Evolutionary conservation across 2,329 filamentous ascomycete genomes (phyloP).

Genomic region (Penicillium rolfsii): DNA sequence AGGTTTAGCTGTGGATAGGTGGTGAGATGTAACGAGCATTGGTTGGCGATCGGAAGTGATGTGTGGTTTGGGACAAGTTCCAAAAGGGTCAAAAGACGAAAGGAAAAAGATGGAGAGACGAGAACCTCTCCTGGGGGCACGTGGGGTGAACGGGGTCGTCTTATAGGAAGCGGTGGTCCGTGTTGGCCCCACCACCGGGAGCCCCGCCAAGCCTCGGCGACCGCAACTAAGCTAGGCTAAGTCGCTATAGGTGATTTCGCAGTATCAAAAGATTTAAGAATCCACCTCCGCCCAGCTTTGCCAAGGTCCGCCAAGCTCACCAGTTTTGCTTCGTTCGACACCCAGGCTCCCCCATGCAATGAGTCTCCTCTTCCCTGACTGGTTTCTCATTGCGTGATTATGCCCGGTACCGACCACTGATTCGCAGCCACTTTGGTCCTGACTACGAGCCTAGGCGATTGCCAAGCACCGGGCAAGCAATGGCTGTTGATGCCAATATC

Average conservation of each 20-base stretch:
- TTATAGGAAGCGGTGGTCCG: conserved; percentile 24
- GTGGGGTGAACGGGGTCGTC: conserved; percentile 12
- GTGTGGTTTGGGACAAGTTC: not conserved
- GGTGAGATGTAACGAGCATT: not conserved
- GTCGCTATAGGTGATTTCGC: no score
- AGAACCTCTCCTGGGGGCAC: conserved; percentile 15
- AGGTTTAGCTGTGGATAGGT: not conserved
- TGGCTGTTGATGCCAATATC: conserved; percentile 10
- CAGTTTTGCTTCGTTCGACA: conserved; percentile 19
- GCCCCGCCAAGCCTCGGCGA: conserved; percentile 21
- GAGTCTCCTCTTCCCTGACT: not conserved
- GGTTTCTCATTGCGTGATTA: conserved; percentile 20
- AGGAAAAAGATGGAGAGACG: not conserved
- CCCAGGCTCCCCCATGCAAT: not conserved
- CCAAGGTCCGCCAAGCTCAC: conserved; percentile 26
- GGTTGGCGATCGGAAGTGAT: not conserved
- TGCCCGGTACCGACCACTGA: conserved; percentile 8
- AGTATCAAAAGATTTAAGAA: conserved; percentile 5
- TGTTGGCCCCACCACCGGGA: conserved; percentile 10
- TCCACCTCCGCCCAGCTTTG: conserved; percentile 15
- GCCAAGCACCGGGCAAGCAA: conserved; percentile 17
- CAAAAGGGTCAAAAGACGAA: not conserved
- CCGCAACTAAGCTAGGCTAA: not conserved
- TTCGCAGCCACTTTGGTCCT: conserved; percentile 13
- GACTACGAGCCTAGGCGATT: conserved; percentile 16